Conservation (phyloP, 257 asterid species). For the Plectranthus barbatus region DNA sequence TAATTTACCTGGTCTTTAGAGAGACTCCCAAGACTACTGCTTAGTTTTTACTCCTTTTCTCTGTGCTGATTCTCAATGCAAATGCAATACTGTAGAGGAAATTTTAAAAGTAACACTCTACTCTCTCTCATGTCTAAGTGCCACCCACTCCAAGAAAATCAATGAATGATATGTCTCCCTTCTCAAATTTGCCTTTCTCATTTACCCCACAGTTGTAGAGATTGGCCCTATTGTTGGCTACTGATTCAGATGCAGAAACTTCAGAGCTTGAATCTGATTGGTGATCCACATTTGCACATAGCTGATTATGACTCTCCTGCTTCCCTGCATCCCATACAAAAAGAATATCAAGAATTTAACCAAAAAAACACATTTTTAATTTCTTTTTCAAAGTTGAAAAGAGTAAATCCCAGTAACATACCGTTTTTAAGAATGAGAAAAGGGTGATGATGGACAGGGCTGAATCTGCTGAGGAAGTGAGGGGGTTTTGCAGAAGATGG, state of each 20-base stretch:
- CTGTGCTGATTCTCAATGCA: neutral
- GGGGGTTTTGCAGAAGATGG: slow-evolving; percentile 23
- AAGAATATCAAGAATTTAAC: neutral
- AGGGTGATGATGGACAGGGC: slow-evolving; percentile 17
- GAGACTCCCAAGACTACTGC: too few species aligned
- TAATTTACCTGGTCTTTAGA: too few species aligned
- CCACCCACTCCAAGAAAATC: slow-evolving; percentile 63
- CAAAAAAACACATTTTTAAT: too few species aligned
- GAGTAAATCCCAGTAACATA: neutral
- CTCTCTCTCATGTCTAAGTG: slow-evolving; percentile 23
- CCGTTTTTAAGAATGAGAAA: slow-evolving; percentile 4
- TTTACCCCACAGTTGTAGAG: slow-evolving; percentile 26
- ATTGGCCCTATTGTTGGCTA: slow-evolving; percentile 34
- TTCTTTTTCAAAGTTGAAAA: too few species aligned
- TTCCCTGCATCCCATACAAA: neutral
- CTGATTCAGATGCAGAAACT: slow-evolving; percentile 35
- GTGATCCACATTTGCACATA: slow-evolving; percentile 14
- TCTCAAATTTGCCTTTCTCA: neutral
- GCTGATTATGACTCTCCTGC: neutral
- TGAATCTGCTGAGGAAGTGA: slow-evolving; percentile 15
- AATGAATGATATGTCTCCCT: slow-evolving; percentile 28
- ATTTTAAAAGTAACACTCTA: too few species aligned
- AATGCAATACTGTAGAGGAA: slow-evolving; percentile 1
- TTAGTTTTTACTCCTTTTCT: too few species aligned
- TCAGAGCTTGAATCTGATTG: slow-evolving; percentile 37